These are phyloP conservation scores for Rhazya stricta DNA, from an alignment of 257 asterid genomes.

Conservation along the genomic window DNA sequence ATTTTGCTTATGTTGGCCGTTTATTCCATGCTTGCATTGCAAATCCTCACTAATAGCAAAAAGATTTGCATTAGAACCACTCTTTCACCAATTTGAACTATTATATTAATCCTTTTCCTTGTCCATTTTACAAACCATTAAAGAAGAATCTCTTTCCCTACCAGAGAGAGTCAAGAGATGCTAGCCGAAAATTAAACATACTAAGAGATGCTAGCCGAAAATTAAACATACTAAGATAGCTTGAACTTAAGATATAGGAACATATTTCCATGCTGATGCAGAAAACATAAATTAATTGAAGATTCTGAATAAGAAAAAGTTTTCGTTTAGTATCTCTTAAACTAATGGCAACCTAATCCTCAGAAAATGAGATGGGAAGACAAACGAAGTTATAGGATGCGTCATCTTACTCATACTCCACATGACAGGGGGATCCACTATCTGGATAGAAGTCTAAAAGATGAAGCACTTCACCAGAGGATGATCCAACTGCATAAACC, in stretches of 20 bases:
- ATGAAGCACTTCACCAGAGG: slow-evolving; percentile 61
- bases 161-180: not conserved
- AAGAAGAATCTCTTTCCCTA: not conserved
- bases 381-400: not conserved
- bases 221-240: not conserved
- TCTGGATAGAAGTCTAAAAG: slow-evolving; percentile 89
- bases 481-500: slow-evolving; percentile 80
- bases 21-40: slow-evolving; percentile 27
- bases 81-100: not conserved
- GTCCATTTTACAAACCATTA: not conserved
- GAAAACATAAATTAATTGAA: not conserved
- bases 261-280: not conserved
- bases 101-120: not conserved
- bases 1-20: slow-evolving; percentile 39
- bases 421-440: slow-evolving; percentile 67
- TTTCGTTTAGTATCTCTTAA: not conserved
- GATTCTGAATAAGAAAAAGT: not conserved
- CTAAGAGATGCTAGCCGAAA: not conserved
- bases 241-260: not conserved
- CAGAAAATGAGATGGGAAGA: not conserved
- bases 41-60: slow-evolving; percentile 48
- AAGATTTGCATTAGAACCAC: slow-evolving; percentile 21
- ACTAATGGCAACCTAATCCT: slow-evolving; percentile 2
- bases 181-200: not conserved
- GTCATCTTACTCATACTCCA: slow-evolving; percentile 56